These are phyloP conservation scores for Coriaria nepalensis DNA, from an alignment of 306 rosid species.

Conservation along the genomic window DNA sequence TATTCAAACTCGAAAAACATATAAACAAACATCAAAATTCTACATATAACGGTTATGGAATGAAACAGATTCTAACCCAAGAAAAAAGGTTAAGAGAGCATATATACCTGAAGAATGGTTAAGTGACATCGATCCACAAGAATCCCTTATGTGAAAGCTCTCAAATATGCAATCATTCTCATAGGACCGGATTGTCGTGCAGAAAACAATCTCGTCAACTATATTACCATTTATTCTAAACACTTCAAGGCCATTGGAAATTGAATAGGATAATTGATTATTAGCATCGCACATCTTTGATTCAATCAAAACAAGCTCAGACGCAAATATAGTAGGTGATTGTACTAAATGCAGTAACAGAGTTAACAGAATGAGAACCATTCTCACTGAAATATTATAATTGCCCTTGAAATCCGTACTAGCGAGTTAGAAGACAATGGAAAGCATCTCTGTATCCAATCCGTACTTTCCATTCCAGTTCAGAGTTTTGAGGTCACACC, in stretches of 20 bases:
- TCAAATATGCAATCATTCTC: slow-evolving; percentile 47
- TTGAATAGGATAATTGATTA: slow-evolving; percentile 32
- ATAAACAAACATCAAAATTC: too few relatives aligned
- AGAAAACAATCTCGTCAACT: slow-evolving; percentile 39
- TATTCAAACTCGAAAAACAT: too few relatives aligned
- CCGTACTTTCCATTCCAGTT: slow-evolving; percentile 1
- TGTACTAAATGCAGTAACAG: slow-evolving; percentile 30
- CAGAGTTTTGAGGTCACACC: neutral
- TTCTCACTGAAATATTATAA: slow-evolving; percentile 20
- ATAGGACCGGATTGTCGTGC: slow-evolving; percentile 35
- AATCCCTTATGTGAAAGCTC: slow-evolving; percentile 25
- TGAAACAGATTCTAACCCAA: neutral
- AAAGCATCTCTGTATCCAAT: slow-evolving; percentile 21
- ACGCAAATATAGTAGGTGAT: slow-evolving; percentile 31
- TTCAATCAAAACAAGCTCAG: slow-evolving; percentile 21
- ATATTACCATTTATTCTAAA: slow-evolving; percentile 46
- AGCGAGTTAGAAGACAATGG: slow-evolving; percentile 1
- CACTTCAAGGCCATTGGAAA: slow-evolving; percentile 32
- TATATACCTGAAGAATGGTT: slow-evolving; percentile 39
- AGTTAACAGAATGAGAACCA: slow-evolving; percentile 26
- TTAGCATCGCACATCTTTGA: slow-evolving; percentile 36
- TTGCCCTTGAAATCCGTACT: neutral
- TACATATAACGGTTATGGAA: too few relatives aligned
- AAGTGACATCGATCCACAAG: slow-evolving; percentile 16
- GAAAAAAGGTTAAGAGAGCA: neutral